Evolutionary conservation across 768 basidiomycete species (phyloP).

Genomic region (Gelatoporia subvermispora): DNA sequence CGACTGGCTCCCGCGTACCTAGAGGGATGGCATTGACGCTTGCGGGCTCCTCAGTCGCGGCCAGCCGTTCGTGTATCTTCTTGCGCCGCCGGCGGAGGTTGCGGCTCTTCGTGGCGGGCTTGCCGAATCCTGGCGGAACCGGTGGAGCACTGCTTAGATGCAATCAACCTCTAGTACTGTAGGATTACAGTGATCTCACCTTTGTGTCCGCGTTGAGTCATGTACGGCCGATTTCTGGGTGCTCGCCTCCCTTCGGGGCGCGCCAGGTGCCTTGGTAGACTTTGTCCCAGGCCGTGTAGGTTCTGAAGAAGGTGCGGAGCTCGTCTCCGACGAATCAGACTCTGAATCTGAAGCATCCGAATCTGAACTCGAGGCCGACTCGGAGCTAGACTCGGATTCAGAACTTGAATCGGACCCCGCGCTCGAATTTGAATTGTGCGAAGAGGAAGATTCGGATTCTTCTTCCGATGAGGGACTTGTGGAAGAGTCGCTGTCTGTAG

Average conservation of each 20-base stretch:
- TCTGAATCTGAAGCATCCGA: constrained; percentile 18
- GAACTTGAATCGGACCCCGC: constrained; percentile 11
- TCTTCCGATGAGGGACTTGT: not conserved
- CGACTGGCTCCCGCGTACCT: constrained; percentile 20
- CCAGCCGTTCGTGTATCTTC: constrained; percentile 29
- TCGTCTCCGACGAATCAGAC: constrained; percentile 24
- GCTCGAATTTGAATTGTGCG: constrained; percentile 9
- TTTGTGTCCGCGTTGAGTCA: not conserved
- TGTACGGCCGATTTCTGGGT: not conserved
- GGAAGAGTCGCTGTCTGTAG: too few relatives aligned
- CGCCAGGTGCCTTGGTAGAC: not conserved
- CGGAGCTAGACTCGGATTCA: constrained; percentile 21
- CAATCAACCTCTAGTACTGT: not conserved
- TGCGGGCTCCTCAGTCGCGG: constrained; percentile 20
- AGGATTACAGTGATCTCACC: not conserved
- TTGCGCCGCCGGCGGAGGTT: constrained; percentile 54
- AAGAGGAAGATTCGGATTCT: constrained; percentile 7
- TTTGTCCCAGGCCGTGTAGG: constrained; percentile 18
- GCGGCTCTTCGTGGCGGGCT: constrained; percentile 48
- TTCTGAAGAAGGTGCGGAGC: constrained; percentile 14
- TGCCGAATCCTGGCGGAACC: constrained; percentile 60
- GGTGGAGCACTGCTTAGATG: not conserved
- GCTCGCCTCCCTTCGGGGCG: not conserved
- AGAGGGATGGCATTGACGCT: constrained; percentile 43
- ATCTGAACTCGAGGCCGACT: constrained; percentile 16